Percentiles rank a stretch among this genome's conserved stretches.
These are phyloP conservation scores for Heliosperma pusillum DNA, from an alignment of 148 eudicot genomes.

Conservation along the genomic window DNA sequence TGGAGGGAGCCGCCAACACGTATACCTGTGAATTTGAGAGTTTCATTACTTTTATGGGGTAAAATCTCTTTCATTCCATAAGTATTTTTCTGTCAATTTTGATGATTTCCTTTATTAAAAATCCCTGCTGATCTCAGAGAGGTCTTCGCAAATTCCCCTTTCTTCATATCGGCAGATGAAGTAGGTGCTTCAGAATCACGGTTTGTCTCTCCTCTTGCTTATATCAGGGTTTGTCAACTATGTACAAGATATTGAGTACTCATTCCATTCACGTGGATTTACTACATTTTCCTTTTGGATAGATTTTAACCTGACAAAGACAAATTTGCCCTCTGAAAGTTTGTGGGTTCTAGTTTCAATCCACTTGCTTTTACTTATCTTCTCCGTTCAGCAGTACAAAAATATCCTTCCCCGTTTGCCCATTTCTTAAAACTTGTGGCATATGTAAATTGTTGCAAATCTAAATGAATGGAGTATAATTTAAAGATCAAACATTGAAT, in stretches of 20 bases:
- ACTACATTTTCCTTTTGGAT: not conserved
- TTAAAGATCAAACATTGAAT: not conserved
- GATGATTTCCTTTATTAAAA: slow-evolving; percentile 11
- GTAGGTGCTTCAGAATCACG: slow-evolving; percentile 65
- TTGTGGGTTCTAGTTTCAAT: not conserved
- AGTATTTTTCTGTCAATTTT: not conserved
- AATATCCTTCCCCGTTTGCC: not conserved
- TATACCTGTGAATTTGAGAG: slow-evolving; percentile 88
- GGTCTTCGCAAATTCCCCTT: slow-evolving; percentile 94
- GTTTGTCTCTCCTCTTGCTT: slow-evolving; percentile 30
- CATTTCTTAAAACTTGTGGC: not conserved
- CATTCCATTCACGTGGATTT: not conserved
- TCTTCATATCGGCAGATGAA: slow-evolving; percentile 86
- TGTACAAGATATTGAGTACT: not conserved
- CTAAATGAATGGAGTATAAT: not conserved
- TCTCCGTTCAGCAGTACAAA: not conserved
- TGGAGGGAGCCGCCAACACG: slow-evolving; percentile 59
- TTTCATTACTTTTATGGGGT: slow-evolving; percentile 79
- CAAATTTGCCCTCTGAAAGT: not conserved
- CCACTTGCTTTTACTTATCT: not conserved
- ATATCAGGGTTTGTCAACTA: not conserved
- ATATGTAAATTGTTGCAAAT: not conserved
- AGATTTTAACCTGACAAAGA: no score
- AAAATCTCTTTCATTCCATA: slow-evolving; percentile 21
- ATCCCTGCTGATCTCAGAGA: slow-evolving; percentile 48